Evolutionary conservation across 2,329 filamentous ascomycete species (phyloP).

Genomic region (Ophiobolus disseminans): DNA sequence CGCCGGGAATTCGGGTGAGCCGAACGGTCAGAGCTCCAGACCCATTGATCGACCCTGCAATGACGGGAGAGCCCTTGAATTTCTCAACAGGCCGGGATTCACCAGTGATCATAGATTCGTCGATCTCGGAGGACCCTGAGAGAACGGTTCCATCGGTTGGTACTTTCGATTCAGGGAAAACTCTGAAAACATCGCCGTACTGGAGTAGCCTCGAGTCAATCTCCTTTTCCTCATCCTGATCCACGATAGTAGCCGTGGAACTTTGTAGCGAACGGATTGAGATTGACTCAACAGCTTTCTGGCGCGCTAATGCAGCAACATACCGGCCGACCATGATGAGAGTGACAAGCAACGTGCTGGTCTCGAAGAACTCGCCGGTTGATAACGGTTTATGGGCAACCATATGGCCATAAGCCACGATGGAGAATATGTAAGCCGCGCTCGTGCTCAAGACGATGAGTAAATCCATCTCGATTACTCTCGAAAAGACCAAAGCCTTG

Average conservation of each 20-base stretch:
- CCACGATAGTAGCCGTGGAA: conserved; percentile 59
- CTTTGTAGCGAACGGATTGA: conserved; percentile 65
- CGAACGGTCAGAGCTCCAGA: conserved; percentile 58
- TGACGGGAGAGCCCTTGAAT: conserved; percentile 57
- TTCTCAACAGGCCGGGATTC: conserved; percentile 70
- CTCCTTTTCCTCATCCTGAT: conserved; percentile 52
- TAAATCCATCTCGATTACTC: conserved; percentile 72
- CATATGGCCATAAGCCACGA: conserved; percentile 56
- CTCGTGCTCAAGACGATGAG: conserved; percentile 72
- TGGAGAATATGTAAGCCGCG: conserved; percentile 69
- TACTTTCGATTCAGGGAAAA: conserved; percentile 65
- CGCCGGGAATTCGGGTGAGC: conserved; percentile 67
- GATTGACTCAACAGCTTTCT: conserved; percentile 58
- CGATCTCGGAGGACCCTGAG: conserved; percentile 67
- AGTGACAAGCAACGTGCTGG: conserved; percentile 62
- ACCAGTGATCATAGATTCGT: conserved; percentile 81
- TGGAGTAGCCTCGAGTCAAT: conserved; percentile 74
- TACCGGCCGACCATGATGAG: conserved; percentile 61
- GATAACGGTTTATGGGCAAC: conserved; percentile 46
- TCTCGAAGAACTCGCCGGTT: conserved; percentile 61
- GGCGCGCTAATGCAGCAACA: conserved; percentile 56
- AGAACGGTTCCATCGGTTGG: conserved; percentile 74
- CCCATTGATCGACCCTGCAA: conserved; percentile 70
- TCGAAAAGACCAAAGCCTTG: conserved; percentile 65
- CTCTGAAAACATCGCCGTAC: conserved; percentile 71